These are phyloP conservation scores for Cornus kousa DNA, from an alignment of 148 eudicot genomes.

Conservation along the genomic window DNA sequence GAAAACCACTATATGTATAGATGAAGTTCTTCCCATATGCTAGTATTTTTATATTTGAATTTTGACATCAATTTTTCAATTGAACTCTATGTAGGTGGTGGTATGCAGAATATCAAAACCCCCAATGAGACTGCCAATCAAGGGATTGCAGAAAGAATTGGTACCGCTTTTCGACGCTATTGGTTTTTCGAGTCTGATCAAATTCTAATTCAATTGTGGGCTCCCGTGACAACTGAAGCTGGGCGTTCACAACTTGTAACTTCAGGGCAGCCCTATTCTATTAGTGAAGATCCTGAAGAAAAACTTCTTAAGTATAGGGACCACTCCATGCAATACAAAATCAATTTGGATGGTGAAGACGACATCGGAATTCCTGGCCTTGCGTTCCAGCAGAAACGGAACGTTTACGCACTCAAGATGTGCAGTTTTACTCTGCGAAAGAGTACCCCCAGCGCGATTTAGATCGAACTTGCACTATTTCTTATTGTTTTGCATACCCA, in stretches of 20 bases:
- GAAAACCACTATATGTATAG: no score
- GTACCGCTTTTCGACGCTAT: background rate
- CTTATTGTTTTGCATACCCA: constrained; percentile 58
- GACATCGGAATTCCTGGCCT: constrained; percentile 26
- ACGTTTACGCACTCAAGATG: constrained; percentile 65
- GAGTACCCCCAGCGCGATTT: constrained; percentile 47
- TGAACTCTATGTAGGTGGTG: no score
- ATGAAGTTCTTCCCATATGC: no score
- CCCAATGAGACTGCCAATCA: no score
- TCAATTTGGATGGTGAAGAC: constrained; percentile 12
- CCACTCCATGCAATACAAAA: no score
- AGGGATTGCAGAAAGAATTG: no score
- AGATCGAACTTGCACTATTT: constrained; percentile 44
- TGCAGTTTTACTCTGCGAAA: constrained; percentile 55
- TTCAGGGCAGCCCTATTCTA: constrained; percentile 26
- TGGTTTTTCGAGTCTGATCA: no score
- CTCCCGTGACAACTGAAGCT: constrained; percentile 26
- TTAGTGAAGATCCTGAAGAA: no score
- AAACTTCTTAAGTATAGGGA: no score
- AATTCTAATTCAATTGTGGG: constrained; percentile 47
- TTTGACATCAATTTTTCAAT: no score
- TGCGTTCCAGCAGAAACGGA: constrained; percentile 49
- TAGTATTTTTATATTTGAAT: no score
- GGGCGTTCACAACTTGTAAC: constrained; percentile 22
- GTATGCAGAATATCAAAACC: no score